Percentiles rank a stretch among this genome's conserved stretches.
These are phyloP conservation scores for Tolypocladium album DNA, from an alignment of 2,329 filamentous ascomycete genomes.

Conservation along the genomic window DNA sequence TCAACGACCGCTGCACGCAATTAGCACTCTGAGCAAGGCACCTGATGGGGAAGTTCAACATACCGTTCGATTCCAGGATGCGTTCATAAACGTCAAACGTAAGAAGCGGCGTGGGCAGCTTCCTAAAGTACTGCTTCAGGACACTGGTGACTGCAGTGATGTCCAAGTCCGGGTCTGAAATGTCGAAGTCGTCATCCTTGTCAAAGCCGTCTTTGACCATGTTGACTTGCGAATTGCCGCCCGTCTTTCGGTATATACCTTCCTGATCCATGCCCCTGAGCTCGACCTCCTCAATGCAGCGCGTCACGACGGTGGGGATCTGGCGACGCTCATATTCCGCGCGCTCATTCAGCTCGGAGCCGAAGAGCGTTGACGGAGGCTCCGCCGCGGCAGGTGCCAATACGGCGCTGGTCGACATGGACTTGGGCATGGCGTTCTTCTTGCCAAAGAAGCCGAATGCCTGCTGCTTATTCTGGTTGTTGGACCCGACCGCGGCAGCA, in stretches of 20 bases:
- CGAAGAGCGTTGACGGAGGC: conserved; percentile 59
- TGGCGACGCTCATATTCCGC: conserved; percentile 81
- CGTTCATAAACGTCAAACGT: conserved; percentile 89
- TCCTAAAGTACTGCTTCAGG: conserved; percentile 95
- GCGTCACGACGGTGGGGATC: conserved; percentile 81
- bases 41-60: conserved; percentile 18
- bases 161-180: conserved; percentile 86
- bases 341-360: conserved; percentile 76
- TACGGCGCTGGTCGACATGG: conserved; percentile 31
- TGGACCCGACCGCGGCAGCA: conserved; percentile 16
- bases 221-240: conserved; percentile 84
- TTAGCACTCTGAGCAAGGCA: neutral
- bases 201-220: conserved; percentile 87
- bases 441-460: conserved; percentile 65
- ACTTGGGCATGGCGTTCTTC: conserved; percentile 41
- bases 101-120: conserved; percentile 77
- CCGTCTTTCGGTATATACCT: conserved; percentile 96
- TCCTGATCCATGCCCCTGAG: conserved; percentile 93
- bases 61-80: conserved; percentile 70
- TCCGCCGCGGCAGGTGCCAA: conserved; percentile 35
- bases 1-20: conserved; percentile 47
- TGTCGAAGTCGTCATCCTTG: conserved; percentile 74
- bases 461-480: conserved; percentile 22
- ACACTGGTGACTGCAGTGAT: conserved; percentile 95
- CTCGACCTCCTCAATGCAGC: conserved; percentile 95